Evolutionary conservation across 2,329 filamentous ascomycete species (phyloP).

Genomic region (Shiraia bambusicola): DNA sequence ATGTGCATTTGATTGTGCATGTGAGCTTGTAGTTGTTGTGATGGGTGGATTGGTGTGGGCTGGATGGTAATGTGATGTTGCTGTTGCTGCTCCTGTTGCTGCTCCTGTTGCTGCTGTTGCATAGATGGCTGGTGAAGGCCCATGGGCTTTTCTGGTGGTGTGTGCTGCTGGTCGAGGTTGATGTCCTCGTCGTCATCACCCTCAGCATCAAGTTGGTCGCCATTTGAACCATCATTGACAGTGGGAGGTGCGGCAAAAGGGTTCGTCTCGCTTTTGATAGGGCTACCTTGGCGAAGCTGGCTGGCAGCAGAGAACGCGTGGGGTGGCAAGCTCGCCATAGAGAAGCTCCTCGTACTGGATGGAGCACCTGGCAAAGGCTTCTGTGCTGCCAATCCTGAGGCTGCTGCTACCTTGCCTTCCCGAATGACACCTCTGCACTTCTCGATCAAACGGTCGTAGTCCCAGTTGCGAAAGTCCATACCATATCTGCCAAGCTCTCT

Average conservation of each 20-base stretch:
- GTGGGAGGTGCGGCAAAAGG: constrained; percentile 38
- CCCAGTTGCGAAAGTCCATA: constrained; percentile 44
- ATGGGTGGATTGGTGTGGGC: constrained; percentile 33
- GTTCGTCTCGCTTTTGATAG: constrained; percentile 24
- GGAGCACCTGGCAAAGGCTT: constrained; percentile 30
- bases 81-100: constrained; percentile 14
- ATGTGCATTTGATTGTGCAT: constrained; percentile 32
- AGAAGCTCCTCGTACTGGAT: constrained; percentile 25
- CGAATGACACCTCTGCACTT: constrained; percentile 43
- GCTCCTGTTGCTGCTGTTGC: constrained; percentile 14
- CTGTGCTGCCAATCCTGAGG: constrained; percentile 39
- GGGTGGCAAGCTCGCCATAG: constrained; percentile 33
- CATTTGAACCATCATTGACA: constrained; percentile 25
- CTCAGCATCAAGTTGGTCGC: constrained; percentile 39
- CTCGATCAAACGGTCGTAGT: constrained; percentile 45
- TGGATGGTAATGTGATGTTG: constrained; percentile 30
- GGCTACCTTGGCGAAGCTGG: constrained; percentile 16
- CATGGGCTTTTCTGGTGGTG: constrained; percentile 26
- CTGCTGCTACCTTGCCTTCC: constrained; percentile 26
- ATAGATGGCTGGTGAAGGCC: constrained; percentile 17
- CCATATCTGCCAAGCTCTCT: constrained; percentile 43
- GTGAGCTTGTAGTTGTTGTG: constrained; percentile 26
- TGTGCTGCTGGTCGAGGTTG: constrained; percentile 34
- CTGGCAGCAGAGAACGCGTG: constrained; percentile 24
- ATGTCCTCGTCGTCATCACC: constrained; percentile 40